Percentiles rank a stretch among this genome's conserved stretches.
Conservation (phyloP, 371 early-diverging fungal species). For the Smittium culicis region DNA sequence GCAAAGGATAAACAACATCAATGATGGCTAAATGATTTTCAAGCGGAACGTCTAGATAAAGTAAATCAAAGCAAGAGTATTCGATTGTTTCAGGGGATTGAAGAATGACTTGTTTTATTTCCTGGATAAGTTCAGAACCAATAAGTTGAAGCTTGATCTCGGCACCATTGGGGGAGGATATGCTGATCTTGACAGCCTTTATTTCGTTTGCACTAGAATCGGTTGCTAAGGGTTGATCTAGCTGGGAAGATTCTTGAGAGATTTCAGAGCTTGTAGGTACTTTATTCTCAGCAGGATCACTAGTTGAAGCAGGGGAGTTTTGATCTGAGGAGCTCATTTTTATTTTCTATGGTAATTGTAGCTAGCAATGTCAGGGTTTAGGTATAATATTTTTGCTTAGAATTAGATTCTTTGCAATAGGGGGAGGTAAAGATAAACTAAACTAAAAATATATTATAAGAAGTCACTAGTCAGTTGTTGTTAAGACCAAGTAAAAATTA, state of each 20-base stretch:
- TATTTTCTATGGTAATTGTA: too few species aligned
- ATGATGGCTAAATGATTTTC: conserved; percentile 1
- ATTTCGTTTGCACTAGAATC: too few species aligned
- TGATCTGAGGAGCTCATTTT: neutral
- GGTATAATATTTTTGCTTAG: too few species aligned
- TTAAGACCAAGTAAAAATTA: too few species aligned
- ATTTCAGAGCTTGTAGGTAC: neutral
- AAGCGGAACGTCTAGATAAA: conserved; percentile 50
- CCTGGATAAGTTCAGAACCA: conserved; percentile 51
- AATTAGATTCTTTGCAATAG: too few species aligned
- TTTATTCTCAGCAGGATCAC: neutral
- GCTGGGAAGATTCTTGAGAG: neutral
- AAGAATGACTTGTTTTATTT: conserved; percentile 72
- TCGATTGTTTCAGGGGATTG: conserved; percentile 74
- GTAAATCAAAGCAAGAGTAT: conserved; percentile 78
- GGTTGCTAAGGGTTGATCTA: too few species aligned
- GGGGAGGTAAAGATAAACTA: too few species aligned
- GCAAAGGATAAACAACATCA: neutral
- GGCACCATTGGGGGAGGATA: neutral
- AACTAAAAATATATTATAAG: too few species aligned
- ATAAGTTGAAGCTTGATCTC: neutral
- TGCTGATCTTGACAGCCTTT: neutral
- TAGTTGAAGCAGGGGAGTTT: neutral
- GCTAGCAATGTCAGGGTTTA: too few species aligned
- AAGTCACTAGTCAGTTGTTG: too few species aligned